phyloP scores from a whole-genome alignment of 441 rosid genomes.

The Macaranga tanarius region DNA sequence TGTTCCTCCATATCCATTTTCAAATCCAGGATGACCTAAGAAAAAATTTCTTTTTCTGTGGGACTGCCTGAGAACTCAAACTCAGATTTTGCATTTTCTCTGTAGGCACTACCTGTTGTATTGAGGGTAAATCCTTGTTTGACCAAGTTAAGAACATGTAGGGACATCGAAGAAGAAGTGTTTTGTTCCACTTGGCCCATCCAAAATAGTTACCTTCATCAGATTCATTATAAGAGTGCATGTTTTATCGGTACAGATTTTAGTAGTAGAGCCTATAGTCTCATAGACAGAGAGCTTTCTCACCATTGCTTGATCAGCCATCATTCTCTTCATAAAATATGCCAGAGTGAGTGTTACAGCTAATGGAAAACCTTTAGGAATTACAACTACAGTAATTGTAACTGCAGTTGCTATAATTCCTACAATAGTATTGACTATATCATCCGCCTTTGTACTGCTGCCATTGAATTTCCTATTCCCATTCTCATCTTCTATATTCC shows the following conservation, averaged over 20 bases:
- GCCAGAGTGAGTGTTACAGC: slow-evolving; percentile 52
- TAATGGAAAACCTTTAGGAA: slow-evolving; percentile 54
- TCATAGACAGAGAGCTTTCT: slow-evolving; percentile 46
- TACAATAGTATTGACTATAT: slow-evolving; percentile 36
- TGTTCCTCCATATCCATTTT: too few relatives aligned
- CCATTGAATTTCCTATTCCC: slow-evolving; percentile 30
- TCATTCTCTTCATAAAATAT: slow-evolving; percentile 55
- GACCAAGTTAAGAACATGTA: too few relatives aligned
- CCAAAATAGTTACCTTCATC: too few relatives aligned
- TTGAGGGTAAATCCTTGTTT: too few relatives aligned
- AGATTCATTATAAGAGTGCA: too few relatives aligned
- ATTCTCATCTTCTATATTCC: slow-evolving; percentile 38
- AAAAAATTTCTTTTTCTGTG: too few relatives aligned
- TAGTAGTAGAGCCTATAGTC: slow-evolving; percentile 48
- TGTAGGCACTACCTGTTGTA: too few relatives aligned
- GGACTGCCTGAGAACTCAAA: too few relatives aligned
- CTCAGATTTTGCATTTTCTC: too few relatives aligned
- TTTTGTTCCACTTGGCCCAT: too few relatives aligned
- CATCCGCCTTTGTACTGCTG: slow-evolving; percentile 29
- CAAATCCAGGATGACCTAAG: too few relatives aligned
- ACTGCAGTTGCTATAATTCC: slow-evolving; percentile 40
- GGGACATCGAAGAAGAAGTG: too few relatives aligned
- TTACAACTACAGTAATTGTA: slow-evolving; percentile 49
- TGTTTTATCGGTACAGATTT: slow-evolving; percentile 44
- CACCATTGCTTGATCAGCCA: slow-evolving; percentile 43